Conservation (phyloP, 148 eudicot species). For the Spergularia marina region DNA sequence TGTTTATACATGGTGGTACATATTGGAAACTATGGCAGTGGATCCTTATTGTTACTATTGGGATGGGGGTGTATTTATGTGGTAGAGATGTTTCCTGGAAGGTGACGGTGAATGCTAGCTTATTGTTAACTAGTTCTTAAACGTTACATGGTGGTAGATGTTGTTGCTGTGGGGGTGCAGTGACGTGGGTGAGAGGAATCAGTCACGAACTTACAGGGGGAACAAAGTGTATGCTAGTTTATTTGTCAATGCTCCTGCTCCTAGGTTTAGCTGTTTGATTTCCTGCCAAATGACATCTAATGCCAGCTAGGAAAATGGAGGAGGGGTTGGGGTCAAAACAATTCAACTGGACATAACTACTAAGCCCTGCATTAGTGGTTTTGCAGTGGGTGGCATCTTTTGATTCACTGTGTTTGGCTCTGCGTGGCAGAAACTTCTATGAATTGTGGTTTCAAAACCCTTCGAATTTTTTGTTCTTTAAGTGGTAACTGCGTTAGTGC, state of each 20-base stretch:
- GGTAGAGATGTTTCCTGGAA: no score
- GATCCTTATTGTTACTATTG: no score
- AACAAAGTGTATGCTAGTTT: not conserved
- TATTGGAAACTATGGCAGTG: no score
- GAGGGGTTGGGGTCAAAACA: not conserved
- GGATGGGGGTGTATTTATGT: no score
- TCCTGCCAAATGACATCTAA: not conserved
- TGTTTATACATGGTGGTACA: no score
- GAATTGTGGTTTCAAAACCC: not conserved
- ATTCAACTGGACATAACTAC: not conserved
- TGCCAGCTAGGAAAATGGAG: not conserved
- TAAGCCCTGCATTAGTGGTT: not conserved
- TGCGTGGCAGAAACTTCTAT: not conserved
- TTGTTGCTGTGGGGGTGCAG: not conserved
- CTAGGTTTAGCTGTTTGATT: not conserved
- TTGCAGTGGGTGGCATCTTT: not conserved
- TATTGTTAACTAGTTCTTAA: no score
- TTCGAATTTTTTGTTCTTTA: not conserved
- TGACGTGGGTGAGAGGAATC: not conserved
- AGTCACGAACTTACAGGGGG: not conserved
- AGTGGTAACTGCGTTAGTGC: not conserved
- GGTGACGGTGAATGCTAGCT: not conserved
- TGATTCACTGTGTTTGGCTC: not conserved
- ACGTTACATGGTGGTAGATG: not conserved
- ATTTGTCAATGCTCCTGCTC: not conserved